Conservation (phyloP, 371 early-diverging fungal genomes). For the Apophysomyces ossiformis region DNA sequence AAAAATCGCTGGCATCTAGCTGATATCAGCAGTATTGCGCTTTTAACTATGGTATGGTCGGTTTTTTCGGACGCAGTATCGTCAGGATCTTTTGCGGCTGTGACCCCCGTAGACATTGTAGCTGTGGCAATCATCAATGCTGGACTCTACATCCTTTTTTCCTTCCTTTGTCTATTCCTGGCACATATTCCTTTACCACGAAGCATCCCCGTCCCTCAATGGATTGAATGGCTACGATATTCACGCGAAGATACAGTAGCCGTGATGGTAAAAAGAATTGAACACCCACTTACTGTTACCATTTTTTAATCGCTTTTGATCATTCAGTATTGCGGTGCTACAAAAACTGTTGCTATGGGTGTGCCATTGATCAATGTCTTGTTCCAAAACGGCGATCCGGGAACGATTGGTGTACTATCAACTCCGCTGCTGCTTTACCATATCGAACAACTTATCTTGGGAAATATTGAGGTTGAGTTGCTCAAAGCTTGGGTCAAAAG, state of each 20-base stretch:
- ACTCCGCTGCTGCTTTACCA: slow-evolving; percentile 72
- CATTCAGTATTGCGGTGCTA: slow-evolving; percentile 59
- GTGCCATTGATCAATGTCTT: slow-evolving; percentile 74
- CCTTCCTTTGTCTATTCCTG: slow-evolving; percentile 35
- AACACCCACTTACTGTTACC: not conserved
- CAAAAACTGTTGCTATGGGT: slow-evolving; percentile 76
- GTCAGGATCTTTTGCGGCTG: slow-evolving; percentile 45
- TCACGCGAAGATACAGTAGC: slow-evolving; percentile 56
- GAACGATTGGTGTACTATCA: slow-evolving; percentile 58
- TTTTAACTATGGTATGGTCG: slow-evolving; percentile 69
- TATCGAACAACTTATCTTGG: slow-evolving; percentile 70
- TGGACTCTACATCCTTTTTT: slow-evolving; percentile 43
- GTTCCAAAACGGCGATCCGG: slow-evolving; percentile 46
- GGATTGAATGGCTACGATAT: slow-evolving; percentile 39
- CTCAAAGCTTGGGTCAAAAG: slow-evolving; percentile 60
- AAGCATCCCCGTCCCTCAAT: slow-evolving; percentile 16
- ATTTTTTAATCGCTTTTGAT: not conserved
- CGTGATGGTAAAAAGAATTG: slow-evolving; percentile 37
- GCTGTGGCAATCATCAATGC: slow-evolving; percentile 55
- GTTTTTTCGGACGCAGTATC: slow-evolving; percentile 72
- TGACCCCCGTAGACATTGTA: slow-evolving; percentile 53
- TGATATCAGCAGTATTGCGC: slow-evolving; percentile 55
- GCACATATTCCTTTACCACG: slow-evolving; percentile 41
- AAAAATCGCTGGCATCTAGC: slow-evolving; percentile 53
- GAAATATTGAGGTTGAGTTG: slow-evolving; percentile 59